Conservation (phyloP, 1,284 basidiomycete genomes). For the Papiliotrema nemorosa region DNA sequence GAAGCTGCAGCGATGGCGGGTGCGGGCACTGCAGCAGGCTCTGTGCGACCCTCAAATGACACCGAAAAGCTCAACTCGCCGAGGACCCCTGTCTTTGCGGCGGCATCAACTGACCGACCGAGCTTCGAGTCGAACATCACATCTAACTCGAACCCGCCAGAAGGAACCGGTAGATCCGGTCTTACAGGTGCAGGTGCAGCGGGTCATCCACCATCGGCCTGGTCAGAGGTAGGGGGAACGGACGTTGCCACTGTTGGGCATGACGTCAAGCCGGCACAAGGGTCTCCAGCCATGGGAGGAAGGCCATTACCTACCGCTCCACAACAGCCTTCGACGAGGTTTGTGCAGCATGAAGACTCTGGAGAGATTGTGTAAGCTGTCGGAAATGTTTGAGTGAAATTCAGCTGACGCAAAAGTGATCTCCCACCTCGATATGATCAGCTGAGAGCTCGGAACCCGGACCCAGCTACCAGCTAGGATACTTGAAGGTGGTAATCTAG, state of each 20-base stretch:
- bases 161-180: too few relatives aligned
- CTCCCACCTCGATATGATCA: conserved; percentile 8
- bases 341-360: conserved; percentile 31
- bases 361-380: conserved; percentile 27
- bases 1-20: not conserved
- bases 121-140: not conserved
- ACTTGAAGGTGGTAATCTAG: too few relatives aligned
- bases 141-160: not conserved
- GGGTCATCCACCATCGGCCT: not conserved
- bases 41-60: not conserved
- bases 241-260: conserved; percentile 3
- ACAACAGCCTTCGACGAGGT: conserved; percentile 2
- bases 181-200: too few relatives aligned
- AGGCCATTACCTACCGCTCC: conserved; percentile 4
- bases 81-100: not conserved
- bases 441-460: conserved; percentile 3
- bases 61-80: conserved; percentile 15
- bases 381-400: not conserved
- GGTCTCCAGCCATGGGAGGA: not conserved
- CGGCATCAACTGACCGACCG: not conserved
- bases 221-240: not conserved
- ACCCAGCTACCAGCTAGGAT: not conserved
- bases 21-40: not conserved
- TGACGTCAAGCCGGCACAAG: conserved; percentile 9
- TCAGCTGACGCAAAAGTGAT: not conserved